A percentile compares a stretch with the other conserved stretches of the same genome.
These are phyloP conservation scores for Tricholoma hemisulphureum DNA, from an alignment of 768 basidiomycete genomes.

Conservation along the genomic window DNA sequence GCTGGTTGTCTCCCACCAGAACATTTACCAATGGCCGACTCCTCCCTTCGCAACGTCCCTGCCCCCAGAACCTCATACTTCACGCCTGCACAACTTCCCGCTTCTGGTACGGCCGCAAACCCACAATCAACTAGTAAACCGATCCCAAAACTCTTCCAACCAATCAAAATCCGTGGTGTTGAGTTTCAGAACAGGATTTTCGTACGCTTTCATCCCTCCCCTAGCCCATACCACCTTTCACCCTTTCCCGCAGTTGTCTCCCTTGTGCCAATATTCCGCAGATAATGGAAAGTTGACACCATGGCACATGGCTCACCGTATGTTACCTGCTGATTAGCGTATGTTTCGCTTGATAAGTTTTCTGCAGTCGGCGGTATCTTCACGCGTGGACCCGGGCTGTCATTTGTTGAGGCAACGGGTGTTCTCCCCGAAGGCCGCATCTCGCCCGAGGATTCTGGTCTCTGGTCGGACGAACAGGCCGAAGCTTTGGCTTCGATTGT, in stretches of 20 bases:
- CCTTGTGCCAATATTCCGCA: slow-evolving; percentile 61
- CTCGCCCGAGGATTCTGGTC: slow-evolving; percentile 59
- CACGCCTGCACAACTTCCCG: slow-evolving; percentile 43
- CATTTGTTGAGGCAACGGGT: slow-evolving; percentile 66
- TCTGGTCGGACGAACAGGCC: slow-evolving; percentile 64
- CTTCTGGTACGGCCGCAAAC: slow-evolving; percentile 43
- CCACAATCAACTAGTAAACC: slow-evolving; percentile 38
- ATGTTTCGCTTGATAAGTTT: slow-evolving; percentile 10
- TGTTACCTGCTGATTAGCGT: slow-evolving; percentile 31
- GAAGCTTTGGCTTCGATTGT: slow-evolving; percentile 48
- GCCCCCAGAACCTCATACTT: slow-evolving; percentile 32
- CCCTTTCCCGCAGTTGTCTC: slow-evolving; percentile 40
- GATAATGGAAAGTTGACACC: slow-evolving; percentile 49
- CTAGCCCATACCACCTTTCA: neutral
- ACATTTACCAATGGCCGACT: neutral
- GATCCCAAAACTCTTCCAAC: slow-evolving; percentile 46
- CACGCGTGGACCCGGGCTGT: slow-evolving; percentile 52
- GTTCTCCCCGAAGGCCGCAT: slow-evolving; percentile 64
- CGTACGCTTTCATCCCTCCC: slow-evolving; percentile 28
- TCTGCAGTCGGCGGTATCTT: slow-evolving; percentile 50
- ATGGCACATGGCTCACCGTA: slow-evolving; percentile 65
- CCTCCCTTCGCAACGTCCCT: slow-evolving; percentile 7
- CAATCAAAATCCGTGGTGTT: slow-evolving; percentile 51
- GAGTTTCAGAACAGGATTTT: slow-evolving; percentile 57
- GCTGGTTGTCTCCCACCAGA: neutral